These are phyloP conservation scores for Neurospora tetrasperma DNA, from an alignment of 495 filamentous ascomycete genomes.

Conservation along the genomic window DNA sequence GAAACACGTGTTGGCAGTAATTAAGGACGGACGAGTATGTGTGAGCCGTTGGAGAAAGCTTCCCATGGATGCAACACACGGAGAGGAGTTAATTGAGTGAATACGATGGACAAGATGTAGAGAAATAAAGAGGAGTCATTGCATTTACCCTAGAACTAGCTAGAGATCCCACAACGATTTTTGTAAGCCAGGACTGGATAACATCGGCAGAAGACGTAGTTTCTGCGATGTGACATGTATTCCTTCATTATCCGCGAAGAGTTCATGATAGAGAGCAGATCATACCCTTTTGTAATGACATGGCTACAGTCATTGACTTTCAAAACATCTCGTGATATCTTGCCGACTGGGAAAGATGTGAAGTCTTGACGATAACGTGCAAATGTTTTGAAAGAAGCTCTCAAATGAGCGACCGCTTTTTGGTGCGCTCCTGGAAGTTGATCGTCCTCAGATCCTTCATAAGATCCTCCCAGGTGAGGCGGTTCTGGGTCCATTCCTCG, in stretches of 20 bases:
- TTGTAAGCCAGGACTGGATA: neutral
- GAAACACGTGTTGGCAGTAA: neutral
- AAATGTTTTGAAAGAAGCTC: neutral
- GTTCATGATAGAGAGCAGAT: neutral
- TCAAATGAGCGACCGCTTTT: neutral
- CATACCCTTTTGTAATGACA: neutral
- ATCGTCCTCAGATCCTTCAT: neutral
- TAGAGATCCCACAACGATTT: neutral
- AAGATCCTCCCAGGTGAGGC: neutral
- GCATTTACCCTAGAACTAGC: neutral
- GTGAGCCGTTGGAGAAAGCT: neutral
- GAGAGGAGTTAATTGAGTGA: neutral
- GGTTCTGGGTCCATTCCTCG: neutral
- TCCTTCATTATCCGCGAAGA: neutral
- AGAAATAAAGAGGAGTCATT: neutral
- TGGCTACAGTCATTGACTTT: neutral
- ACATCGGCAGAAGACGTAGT: neutral
- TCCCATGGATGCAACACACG: neutral
- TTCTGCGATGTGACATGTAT: neutral
- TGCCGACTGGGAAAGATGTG: neutral
- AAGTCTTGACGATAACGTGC: neutral
- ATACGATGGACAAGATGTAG: neutral
- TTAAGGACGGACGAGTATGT: neutral
- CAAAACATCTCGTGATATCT: no score
- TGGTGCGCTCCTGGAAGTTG: neutral